A percentile compares a stretch with the other conserved stretches of the same genome.
These are phyloP conservation scores for Polyporus arcularius DNA, from an alignment of 768 basidiomycete genomes.

Conservation along the genomic window DNA sequence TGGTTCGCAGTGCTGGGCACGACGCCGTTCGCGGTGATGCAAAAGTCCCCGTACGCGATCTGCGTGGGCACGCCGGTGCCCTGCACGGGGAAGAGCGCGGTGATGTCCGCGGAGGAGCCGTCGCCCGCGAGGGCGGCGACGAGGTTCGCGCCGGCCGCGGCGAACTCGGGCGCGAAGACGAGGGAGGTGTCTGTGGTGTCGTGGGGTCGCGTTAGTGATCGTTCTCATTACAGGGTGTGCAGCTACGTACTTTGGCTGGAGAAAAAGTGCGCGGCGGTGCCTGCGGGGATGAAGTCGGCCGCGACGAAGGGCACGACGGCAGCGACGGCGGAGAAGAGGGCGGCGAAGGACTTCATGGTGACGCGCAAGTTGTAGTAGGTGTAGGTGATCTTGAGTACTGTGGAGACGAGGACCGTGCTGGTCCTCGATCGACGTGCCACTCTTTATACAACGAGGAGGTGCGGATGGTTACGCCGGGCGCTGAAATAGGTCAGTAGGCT, in stretches of 20 bases:
- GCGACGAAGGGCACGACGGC: not conserved
- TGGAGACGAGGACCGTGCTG: too few relatives aligned
- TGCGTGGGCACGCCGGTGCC: slow-evolving; percentile 8
- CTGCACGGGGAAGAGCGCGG: slow-evolving; percentile 1
- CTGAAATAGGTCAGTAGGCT: too few relatives aligned
- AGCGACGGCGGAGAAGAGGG: not conserved
- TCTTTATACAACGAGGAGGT: too few relatives aligned
- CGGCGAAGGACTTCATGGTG: slow-evolving; percentile 2
- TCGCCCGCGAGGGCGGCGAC: slow-evolving; percentile 4
- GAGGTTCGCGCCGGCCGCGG: not conserved
- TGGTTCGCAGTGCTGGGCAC: slow-evolving; percentile 6
- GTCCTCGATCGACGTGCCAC: too few relatives aligned
- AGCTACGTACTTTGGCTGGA: slow-evolving; percentile 3
- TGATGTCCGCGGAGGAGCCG: slow-evolving; percentile 8
- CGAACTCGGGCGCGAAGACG: slow-evolving; percentile 2
- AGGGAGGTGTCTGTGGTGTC: not conserved
- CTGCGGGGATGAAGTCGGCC: slow-evolving; percentile 7
- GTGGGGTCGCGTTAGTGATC: not conserved
- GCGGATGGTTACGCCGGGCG: too few relatives aligned
- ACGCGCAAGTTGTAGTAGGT: too few relatives aligned
- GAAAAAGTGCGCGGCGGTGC: slow-evolving; percentile 13
- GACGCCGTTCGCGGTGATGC: slow-evolving; percentile 14
- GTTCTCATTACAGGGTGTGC: not conserved
- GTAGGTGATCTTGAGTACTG: too few relatives aligned
- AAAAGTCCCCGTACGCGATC: slow-evolving; percentile 8